Percentiles rank a stretch among this genome's conserved stretches.
These are phyloP conservation scores for Teunomyces cretensis DNA, from an alignment of 805 yeast genomes.

Conservation along the genomic window DNA sequence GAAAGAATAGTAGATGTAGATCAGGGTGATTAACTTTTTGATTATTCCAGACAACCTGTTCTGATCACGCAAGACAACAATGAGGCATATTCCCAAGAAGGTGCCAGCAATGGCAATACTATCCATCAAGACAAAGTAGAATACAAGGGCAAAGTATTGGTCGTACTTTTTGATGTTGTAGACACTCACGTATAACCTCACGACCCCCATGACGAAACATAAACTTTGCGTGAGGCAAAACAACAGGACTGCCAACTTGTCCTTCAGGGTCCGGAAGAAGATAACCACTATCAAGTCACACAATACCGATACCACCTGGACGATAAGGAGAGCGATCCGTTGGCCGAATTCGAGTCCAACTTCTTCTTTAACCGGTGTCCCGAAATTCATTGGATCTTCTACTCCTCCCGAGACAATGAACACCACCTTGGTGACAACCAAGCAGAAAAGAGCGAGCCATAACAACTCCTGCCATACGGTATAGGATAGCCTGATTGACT, in stretches of 20 bases:
- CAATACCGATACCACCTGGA: background rate
- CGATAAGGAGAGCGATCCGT: background rate
- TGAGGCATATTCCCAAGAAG: background rate
- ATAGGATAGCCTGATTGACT: background rate
- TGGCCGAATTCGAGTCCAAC: background rate
- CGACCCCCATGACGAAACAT: background rate
- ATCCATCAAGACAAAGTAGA: background rate
- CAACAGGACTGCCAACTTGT: constrained; percentile 1
- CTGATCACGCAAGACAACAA: background rate
- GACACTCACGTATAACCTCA: background rate
- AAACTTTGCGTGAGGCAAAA: background rate
- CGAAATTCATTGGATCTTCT: background rate
- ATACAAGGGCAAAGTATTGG: background rate
- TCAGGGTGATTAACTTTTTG: background rate
- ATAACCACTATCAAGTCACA: background rate
- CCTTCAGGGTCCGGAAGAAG: background rate
- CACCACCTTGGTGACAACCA: background rate
- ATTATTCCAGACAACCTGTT: background rate
- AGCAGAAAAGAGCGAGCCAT: background rate
- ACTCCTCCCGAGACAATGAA: background rate
- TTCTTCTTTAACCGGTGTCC: background rate
- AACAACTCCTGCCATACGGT: background rate
- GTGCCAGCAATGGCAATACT: background rate
- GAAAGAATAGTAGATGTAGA: constrained; percentile 1
- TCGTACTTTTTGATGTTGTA: background rate